A percentile compares a stretch with the other conserved stretches of the same genome.
Evolutionary conservation across 371 early-diverging fungal genomes (phyloP).

Genomic region (Mucor circinelloides): DNA sequence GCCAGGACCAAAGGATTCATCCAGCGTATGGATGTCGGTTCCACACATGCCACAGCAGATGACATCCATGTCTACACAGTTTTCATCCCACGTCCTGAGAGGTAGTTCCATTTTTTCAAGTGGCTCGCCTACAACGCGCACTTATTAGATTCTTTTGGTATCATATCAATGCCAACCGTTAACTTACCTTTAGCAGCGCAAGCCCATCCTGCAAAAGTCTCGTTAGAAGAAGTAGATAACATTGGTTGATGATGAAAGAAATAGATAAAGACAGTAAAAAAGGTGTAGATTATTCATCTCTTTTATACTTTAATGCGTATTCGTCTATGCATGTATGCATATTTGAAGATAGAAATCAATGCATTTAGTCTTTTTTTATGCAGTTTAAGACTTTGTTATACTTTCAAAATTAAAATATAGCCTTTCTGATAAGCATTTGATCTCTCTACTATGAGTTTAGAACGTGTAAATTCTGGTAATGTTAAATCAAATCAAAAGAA

Average conservation of each 20-base stretch:
- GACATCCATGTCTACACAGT: conserved; percentile 56
- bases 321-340: too few species aligned
- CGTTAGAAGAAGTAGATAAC: not conserved
- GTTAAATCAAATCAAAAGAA: too few species aligned
- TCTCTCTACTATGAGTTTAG: too few species aligned
- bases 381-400: too few species aligned
- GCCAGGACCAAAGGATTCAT: conserved; percentile 51
- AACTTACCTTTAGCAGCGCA: conserved; percentile 22
- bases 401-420: too few species aligned
- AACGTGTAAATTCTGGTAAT: too few species aligned
- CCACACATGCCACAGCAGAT: conserved; percentile 59
- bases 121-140: conserved; percentile 7
- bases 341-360: too few species aligned
- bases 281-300: not conserved
- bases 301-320: not conserved
- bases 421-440: too few species aligned
- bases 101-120: conserved; percentile 13
- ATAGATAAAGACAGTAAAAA: not conserved
- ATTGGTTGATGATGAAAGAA: not conserved
- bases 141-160: too few species aligned
- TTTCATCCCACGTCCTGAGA: conserved; percentile 40
- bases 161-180: too few species aligned
- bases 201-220: conserved; percentile 33
- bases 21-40: conserved; percentile 58
- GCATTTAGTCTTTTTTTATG: too few species aligned